Evolutionary conservation across 2,329 filamentous ascomycete species (phyloP), one percentile per base, ranked within the genome.

Genomic region (Daldinia sp.): DNA sequence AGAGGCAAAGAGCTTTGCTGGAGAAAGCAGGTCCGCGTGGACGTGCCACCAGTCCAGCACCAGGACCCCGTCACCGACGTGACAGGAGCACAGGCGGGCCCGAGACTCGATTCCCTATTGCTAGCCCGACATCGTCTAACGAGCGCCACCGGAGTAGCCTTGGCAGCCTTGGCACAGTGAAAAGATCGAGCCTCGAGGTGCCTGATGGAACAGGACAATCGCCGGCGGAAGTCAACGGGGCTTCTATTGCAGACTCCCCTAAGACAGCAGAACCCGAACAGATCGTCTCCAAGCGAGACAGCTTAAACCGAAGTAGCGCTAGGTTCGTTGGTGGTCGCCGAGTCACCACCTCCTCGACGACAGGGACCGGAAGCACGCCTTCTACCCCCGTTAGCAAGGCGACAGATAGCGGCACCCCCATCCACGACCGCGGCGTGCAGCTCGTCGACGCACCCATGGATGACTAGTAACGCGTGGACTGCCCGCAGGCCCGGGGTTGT

Each of bases 71-170:
- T 35, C 92, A 96, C 75, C 86, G 92, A 58, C 89, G 94, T 67
- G 94, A 97, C 73, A 88, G 91, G 70, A 96, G 92, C 75, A 89
- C 87, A 39, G 85, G 87, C 64, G 87, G 87, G 4, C 85, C 88
- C 25, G 89, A 89, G 73, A 96, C 91, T 7, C 86, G 93, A 37
- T 97, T 97, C 82, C 95, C 93, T 0, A 90, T 97, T 68, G 88
- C 91, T 4, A 87, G 86, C 68, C 88, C 85, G 64, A 87, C 81
- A 47, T 79, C 82, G 58, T 81, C 79, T 63, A 81, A 75, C 58
- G 86, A 82, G 72, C 79, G 82, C 52, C 81, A 84, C 76, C 81
- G 83, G 15, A 72, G 81, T 53, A 82, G 84, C 37, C 77, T 86
- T 15, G 79, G 78, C 34, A 73, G 77, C 48, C 47, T 71, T 8